These are phyloP conservation scores for Penicillium concentricum DNA, from an alignment of 2,329 filamentous ascomycete genomes.

Conservation along the genomic window DNA sequence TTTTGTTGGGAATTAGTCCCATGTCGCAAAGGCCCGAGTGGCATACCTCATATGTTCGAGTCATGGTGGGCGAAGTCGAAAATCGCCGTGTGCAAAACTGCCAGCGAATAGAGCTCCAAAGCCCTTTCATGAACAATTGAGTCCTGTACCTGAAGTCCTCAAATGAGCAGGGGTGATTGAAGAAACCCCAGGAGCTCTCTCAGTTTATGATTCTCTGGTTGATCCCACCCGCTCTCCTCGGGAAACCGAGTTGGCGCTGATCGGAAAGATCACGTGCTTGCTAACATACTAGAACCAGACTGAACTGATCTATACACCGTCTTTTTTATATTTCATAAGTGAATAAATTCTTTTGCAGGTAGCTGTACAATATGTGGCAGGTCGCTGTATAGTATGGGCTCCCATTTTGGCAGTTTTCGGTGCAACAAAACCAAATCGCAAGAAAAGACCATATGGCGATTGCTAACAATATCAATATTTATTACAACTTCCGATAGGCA, in stretches of 20 bases:
- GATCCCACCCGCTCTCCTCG: slow-evolving; percentile 19
- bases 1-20: background rate
- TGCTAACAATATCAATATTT: background rate
- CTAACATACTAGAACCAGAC: background rate
- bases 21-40: background rate
- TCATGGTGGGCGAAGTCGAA: slow-evolving; percentile 35
- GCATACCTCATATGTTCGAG: slow-evolving; percentile 42
- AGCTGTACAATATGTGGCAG: too few relatives aligned
- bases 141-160: slow-evolving; percentile 13
- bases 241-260: slow-evolving; percentile 17
- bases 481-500: background rate
- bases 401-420: too few relatives aligned
- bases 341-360: background rate
- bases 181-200: slow-evolving; percentile 20
- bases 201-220: slow-evolving; percentile 11
- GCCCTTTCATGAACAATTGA: slow-evolving; percentile 31
- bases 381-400: background rate
- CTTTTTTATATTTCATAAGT: background rate
- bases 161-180: slow-evolving; percentile 17
- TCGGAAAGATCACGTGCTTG: slow-evolving; percentile 23
- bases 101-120: slow-evolving; percentile 21
- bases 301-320: background rate
- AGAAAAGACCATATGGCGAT: background rate
- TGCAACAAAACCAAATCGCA: background rate
- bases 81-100: slow-evolving; percentile 26